These are phyloP conservation scores for Alternaria hordeiaustralica DNA, from an alignment of 2,329 filamentous ascomycete genomes.

Conservation along the genomic window DNA sequence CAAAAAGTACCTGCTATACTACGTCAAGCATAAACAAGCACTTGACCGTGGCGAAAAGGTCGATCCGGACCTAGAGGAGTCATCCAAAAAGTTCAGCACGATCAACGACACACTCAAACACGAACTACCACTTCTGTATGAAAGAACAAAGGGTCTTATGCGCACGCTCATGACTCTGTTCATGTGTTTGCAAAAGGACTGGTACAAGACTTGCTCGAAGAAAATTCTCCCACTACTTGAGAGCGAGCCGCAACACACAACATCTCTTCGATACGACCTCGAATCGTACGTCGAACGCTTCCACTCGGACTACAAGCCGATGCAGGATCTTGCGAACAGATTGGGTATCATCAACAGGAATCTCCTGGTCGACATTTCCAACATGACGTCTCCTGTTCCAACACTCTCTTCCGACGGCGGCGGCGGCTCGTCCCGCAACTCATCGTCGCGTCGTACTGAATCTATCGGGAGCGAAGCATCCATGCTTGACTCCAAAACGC, in stretches of 20 bases:
- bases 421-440: slow-evolving; percentile 49
- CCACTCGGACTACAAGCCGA: slow-evolving; percentile 76
- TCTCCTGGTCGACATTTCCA: slow-evolving; percentile 63
- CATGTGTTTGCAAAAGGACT: slow-evolving; percentile 80
- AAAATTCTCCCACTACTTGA: slow-evolving; percentile 80
- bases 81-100: slow-evolving; percentile 87
- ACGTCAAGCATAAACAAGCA: slow-evolving; percentile 78
- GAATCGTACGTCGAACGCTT: slow-evolving; percentile 79
- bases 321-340: slow-evolving; percentile 70
- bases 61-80: slow-evolving; percentile 83
- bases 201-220: slow-evolving; percentile 83
- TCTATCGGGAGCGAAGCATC: slow-evolving; percentile 50
- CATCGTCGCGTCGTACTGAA: slow-evolving; percentile 53
- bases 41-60: slow-evolving; percentile 82
- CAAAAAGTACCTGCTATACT: slow-evolving; percentile 89
- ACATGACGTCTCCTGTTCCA: slow-evolving; percentile 64
- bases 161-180: slow-evolving; percentile 84
- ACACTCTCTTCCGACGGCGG: slow-evolving; percentile 51
- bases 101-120: slow-evolving; percentile 93
- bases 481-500: slow-evolving; percentile 50
- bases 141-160: slow-evolving; percentile 80
- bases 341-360: slow-evolving; percentile 81
- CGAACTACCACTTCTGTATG: slow-evolving; percentile 84
- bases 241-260: slow-evolving; percentile 50
- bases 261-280: slow-evolving; percentile 67